Percentiles rank a stretch among this genome's conserved stretches.
Evolutionary conservation across 1,284 basidiomycete species (phyloP).

Genomic region (Marasmius fiardii): DNA sequence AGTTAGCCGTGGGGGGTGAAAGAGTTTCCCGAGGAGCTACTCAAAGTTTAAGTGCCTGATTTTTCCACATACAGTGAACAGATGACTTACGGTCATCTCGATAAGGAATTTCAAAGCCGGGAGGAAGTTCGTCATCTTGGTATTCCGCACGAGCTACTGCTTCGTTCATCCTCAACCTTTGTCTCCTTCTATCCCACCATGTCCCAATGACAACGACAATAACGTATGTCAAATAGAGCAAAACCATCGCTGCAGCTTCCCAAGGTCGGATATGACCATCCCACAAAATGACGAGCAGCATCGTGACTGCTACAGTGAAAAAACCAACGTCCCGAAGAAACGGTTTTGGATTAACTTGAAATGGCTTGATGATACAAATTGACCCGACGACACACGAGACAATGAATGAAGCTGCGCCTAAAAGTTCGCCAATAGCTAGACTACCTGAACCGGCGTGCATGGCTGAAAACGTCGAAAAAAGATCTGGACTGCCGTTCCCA

Average conservation of each 20-base stretch:
- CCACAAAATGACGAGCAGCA: slow-evolving; percentile 75
- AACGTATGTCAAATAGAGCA: slow-evolving; percentile 81
- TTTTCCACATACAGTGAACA: not conserved
- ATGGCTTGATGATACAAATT: slow-evolving; percentile 95
- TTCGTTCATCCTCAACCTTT: slow-evolving; percentile 44
- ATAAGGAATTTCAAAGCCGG: slow-evolving; percentile 47
- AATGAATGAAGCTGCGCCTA: slow-evolving; percentile 96
- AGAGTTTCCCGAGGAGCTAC: slow-evolving; percentile 11
- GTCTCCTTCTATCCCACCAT: slow-evolving; percentile 69
- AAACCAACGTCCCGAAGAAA: slow-evolving; percentile 95
- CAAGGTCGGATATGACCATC: slow-evolving; percentile 73
- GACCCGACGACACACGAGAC: slow-evolving; percentile 93
- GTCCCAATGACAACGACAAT: slow-evolving; percentile 71
- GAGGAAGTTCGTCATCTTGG: slow-evolving; percentile 42
- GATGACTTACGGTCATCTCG: slow-evolving; percentile 57
- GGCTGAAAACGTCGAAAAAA: slow-evolving; percentile 94
- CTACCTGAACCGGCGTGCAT: slow-evolving; percentile 85
- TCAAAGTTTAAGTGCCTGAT: not conserved
- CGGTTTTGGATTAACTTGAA: slow-evolving; percentile 75
- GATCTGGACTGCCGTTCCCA: slow-evolving; percentile 90
- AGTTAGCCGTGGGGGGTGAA: slow-evolving; percentile 20
- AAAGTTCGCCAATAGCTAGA: slow-evolving; percentile 90
- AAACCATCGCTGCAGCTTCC: slow-evolving; percentile 77
- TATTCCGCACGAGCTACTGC: slow-evolving; percentile 60
- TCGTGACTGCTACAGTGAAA: slow-evolving; percentile 77